Evolutionary conservation across 2,329 filamentous ascomycete genomes (phyloP), one percentile per base, ranked within the genome.

Genomic region (Neofusicoccum laricinum): DNA sequence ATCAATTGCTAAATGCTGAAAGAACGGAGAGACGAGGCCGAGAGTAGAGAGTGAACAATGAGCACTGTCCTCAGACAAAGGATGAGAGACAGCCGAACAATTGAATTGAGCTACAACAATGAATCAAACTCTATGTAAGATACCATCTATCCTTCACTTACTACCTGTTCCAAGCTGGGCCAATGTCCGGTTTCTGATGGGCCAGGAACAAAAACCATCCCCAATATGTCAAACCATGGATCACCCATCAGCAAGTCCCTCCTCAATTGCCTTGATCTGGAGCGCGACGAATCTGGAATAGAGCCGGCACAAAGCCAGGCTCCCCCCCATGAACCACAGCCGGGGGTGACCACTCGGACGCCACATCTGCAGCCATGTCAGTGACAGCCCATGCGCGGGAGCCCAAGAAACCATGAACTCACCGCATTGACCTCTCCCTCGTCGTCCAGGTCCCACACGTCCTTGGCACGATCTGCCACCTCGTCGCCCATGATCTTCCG

Each of bases 401-500:
- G 2, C 5, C 21, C 8, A 7, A 12, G 5, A 21, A 1, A 38
- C 3, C 0, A 12, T 8, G 10, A 10, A 38, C 50, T 19, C 8
- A 53, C 50, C 72, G 77, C 55, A n/a, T 48, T 49, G 5, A 62
- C 46, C 64, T 77, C 74, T 10, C 73, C 72, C 66, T 80, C 78
- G 0, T 71, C 71, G 58, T 80, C 76, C 17, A 80, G 50, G 51
- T 72, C 72, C 71, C 77, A 79, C 8, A 78, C 74, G 65, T 87
- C 85, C 2, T 78, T 77, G 4, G 87, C 81, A 25, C 80, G 78
- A 59, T 86, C 83, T 0, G 86, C 87, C 10, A 90, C 78, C n/a
- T 82, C 79, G 25, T 87, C 82, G 0, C 88, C 89, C 64, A 91
- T 81, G 17, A 89, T 84, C 36, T 80, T 79, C 15, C 85, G 76